These are phyloP conservation scores for Rosellinia necatrix DNA, from an alignment of 2,329 filamentous ascomycete species.

Conservation along the genomic window DNA sequence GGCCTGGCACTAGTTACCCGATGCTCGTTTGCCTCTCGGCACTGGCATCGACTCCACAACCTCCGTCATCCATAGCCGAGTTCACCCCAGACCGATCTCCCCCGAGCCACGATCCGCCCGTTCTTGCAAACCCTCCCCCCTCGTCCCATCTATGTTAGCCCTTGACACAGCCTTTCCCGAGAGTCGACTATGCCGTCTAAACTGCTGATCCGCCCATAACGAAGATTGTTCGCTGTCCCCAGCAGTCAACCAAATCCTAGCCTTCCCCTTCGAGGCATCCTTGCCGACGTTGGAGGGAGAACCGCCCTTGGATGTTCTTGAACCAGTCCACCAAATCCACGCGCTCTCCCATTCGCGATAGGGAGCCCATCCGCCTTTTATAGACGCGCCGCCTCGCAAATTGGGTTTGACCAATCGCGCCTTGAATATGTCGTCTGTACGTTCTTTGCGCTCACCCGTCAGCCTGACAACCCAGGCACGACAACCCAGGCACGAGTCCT, in stretches of 20 bases:
- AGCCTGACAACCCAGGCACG: background rate
- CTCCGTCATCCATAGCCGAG: constrained; percentile 20
- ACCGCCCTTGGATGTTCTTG: constrained; percentile 3
- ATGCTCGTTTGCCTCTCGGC: constrained; percentile 24
- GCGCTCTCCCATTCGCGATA: constrained; percentile 22
- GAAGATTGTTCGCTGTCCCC: constrained; percentile 30
- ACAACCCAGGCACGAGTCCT: background rate
- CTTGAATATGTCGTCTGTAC: constrained; percentile 46
- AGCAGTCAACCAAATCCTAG: constrained; percentile 8
- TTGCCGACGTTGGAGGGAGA: background rate
- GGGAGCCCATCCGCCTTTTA: constrained; percentile 14
- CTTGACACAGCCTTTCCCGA: constrained; percentile 24
- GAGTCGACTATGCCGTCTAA: constrained; percentile 39
- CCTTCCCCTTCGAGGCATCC: background rate
- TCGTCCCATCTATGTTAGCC: constrained; percentile 30
- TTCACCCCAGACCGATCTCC: constrained; percentile 14
- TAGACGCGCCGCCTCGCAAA: constrained; percentile 19
- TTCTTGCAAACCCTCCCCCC: constrained; percentile 12
- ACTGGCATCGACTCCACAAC: constrained; percentile 18
- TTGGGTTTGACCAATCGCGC: constrained; percentile 20
- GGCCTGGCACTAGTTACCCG: background rate
- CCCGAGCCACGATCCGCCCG: constrained; percentile 9
- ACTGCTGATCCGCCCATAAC: constrained; percentile 33
- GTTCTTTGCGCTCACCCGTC: constrained; percentile 28
- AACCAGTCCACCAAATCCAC: constrained; percentile 1